A percentile compares a stretch with the other conserved stretches of the same genome.
Evolutionary conservation across 768 basidiomycete genomes (phyloP).

Genomic region (Cystobasidium ongulense): DNA sequence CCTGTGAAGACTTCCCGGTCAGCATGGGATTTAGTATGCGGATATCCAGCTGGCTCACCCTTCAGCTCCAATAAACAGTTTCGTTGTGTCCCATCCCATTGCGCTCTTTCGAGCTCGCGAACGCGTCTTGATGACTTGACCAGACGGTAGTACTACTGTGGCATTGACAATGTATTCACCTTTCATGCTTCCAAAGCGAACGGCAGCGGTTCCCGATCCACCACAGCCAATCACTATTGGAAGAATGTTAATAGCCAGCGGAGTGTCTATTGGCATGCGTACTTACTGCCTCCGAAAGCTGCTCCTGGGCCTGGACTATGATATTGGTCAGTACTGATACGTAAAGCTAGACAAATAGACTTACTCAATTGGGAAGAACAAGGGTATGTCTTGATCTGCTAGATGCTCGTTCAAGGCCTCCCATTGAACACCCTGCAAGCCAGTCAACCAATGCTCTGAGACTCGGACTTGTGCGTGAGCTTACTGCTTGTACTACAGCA

Average conservation of each 20-base stretch:
- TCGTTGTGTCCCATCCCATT: conserved; percentile 62
- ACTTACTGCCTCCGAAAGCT: conserved; percentile 12
- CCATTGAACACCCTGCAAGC: conserved; percentile 49
- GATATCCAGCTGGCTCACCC: conserved; percentile 54
- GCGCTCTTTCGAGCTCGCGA: conserved; percentile 60
- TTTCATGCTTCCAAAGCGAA: conserved; percentile 63
- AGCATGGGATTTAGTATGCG: not conserved
- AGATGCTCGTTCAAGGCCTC: conserved; percentile 61
- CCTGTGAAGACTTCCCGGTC: conserved; percentile 46
- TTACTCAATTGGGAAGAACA: conserved; percentile 69
- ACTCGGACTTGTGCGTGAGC: not conserved
- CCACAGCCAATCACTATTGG: conserved; percentile 16
- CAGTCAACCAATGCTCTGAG: not conserved
- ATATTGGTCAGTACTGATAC: not conserved
- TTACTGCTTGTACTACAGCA: conserved; percentile 58
- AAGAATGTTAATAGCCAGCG: not conserved
- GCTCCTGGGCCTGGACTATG: conserved; percentile 19
- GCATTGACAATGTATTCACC: conserved; percentile 44
- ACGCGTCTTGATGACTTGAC: conserved; percentile 83
- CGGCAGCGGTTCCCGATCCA: conserved; percentile 26
- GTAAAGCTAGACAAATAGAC: not conserved
- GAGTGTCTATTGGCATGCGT: not conserved
- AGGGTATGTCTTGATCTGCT: conserved; percentile 53
- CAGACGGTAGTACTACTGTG: conserved; percentile 82
- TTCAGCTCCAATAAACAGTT: conserved; percentile 42